Conservation (phyloP, 768 basidiomycete species). For the Lenzites betulinus region DNA sequence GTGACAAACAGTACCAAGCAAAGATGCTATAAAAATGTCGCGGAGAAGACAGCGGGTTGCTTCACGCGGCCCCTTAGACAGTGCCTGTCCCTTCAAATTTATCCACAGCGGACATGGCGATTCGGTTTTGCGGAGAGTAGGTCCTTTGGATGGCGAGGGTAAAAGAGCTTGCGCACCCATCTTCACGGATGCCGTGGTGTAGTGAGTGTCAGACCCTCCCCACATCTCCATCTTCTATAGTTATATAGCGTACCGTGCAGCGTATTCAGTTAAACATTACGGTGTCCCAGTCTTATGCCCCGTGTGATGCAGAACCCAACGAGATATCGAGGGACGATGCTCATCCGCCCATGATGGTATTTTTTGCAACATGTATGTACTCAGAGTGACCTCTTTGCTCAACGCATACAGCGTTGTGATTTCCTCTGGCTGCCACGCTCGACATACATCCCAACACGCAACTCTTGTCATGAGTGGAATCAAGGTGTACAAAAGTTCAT, state of each 20-base stretch:
- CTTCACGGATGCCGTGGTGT: constrained; percentile 41
- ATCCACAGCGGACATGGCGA: constrained; percentile 59
- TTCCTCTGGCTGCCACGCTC: background rate
- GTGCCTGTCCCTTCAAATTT: constrained; percentile 56
- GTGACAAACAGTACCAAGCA: constrained; percentile 23
- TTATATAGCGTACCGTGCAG: background rate
- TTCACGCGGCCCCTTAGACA: constrained; percentile 69
- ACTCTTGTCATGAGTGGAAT: constrained; percentile 2
- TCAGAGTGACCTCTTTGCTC: no score
- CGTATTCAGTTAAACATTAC: no score
- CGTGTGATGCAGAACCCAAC: no score
- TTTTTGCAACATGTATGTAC: no score
- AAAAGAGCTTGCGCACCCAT: constrained; percentile 59
- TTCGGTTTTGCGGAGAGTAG: constrained; percentile 67
- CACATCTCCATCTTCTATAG: constrained; percentile 39
- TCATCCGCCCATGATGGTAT: no score
- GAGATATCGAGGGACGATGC: no score
- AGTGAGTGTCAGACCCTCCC: constrained; percentile 63
- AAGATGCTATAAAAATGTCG: constrained; percentile 20
- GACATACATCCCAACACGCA: background rate
- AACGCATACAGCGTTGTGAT: no score
- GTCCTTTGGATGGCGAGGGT: constrained; percentile 44
- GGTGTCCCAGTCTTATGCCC: no score
- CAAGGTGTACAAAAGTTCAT: no score
- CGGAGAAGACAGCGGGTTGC: background rate